phyloP scores from a whole-genome alignment of 495 filamentous ascomycete species.

The Hyphodiscus hymeniophilus region DNA sequence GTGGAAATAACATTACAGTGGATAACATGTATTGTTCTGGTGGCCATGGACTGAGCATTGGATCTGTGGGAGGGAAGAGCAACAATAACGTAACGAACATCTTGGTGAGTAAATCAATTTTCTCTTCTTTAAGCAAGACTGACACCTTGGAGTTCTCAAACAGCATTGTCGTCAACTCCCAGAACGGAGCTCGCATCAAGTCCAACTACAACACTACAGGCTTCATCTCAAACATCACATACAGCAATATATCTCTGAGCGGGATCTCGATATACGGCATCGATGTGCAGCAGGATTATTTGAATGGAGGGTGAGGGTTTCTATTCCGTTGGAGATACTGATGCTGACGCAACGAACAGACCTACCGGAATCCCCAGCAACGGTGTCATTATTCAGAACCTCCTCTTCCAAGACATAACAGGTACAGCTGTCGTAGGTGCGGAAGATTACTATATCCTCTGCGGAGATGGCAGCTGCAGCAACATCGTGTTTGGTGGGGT shows the following conservation, averaged over 20 bases:
- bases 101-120: constrained; percentile 10
- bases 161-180: constrained; percentile 24
- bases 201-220: constrained; percentile 36
- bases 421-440: too few relatives aligned
- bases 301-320: constrained; percentile 36
- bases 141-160: constrained; percentile 23
- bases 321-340: too few relatives aligned
- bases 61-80: constrained; percentile 38
- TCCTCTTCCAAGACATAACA: too few relatives aligned
- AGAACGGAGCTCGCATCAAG: constrained; percentile 40
- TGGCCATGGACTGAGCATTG: constrained; percentile 40
- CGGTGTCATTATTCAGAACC: too few relatives aligned
- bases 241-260: constrained; percentile 32
- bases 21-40: constrained; percentile 33
- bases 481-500: too few relatives aligned
- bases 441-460: too few relatives aligned
- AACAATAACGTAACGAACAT: constrained; percentile 40
- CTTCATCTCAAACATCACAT: constrained; percentile 33
- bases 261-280: constrained; percentile 39
- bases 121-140: neutral
- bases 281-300: constrained; percentile 40
- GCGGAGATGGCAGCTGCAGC: too few relatives aligned
- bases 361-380: too few relatives aligned
- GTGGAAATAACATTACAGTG: constrained; percentile 30
- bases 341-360: too few relatives aligned